phyloP scores from a whole-genome alignment of 2,329 filamentous ascomycete genomes.

The Ophiostoma sp. region DNA sequence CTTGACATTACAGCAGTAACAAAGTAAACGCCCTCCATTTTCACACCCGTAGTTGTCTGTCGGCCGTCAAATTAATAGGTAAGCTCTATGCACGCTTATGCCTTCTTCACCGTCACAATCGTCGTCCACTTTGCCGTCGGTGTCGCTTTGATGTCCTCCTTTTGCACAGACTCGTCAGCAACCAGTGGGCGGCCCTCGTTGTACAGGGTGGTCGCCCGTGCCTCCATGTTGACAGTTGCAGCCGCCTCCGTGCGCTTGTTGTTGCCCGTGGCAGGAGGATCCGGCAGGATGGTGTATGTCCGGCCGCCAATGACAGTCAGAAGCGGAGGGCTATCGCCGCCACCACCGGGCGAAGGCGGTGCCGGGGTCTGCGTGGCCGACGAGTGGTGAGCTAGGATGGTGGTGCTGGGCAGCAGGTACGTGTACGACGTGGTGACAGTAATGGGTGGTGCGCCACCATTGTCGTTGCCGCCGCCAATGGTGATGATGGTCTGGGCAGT shows the following conservation, averaged over 20 bases:
- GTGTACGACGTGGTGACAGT: conserved; percentile 24
- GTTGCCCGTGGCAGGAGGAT: conserved; percentile 13
- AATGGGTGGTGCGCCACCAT: conserved; percentile 14
- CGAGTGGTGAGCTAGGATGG: conserved; percentile 13
- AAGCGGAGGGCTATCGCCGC: neutral
- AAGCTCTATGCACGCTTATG: neutral
- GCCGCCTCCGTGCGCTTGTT: conserved; percentile 6
- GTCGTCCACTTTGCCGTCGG: conserved; percentile 21
- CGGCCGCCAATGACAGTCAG: conserved; percentile 20
- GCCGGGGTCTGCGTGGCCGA: neutral
- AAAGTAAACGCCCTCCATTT: neutral
- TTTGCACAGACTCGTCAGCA: neutral
- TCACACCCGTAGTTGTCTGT: too few relatives aligned
- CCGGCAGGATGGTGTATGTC: conserved; percentile 21
- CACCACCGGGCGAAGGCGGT: neutral
- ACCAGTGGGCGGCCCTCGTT: neutral
- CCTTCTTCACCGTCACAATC: conserved; percentile 12
- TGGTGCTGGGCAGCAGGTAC: conserved; percentile 22
- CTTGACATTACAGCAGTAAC: neutral
- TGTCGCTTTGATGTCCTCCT: neutral
- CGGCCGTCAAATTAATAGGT: neutral
- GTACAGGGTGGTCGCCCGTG: conserved; percentile 11
- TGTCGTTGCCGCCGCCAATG: conserved; percentile 3
- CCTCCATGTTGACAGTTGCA: neutral
- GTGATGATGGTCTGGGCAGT: conserved; percentile 25